Conservation (phyloP, 768 basidiomycete species). For the Strobilomyces echinocephalus region DNA sequence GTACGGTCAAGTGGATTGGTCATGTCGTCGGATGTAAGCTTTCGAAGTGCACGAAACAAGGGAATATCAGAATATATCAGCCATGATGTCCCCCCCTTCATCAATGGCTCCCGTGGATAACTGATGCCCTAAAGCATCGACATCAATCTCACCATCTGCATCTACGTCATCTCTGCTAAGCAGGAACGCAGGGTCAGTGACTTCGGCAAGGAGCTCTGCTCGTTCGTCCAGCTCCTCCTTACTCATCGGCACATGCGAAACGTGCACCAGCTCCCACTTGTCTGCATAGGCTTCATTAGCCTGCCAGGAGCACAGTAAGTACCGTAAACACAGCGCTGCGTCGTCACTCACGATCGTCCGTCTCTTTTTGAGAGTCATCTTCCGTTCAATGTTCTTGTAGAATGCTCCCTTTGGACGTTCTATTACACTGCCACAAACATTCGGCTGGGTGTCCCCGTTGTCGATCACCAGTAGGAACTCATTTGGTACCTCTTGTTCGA, state of each 20-base stretch:
- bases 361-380: slow-evolving; percentile 84
- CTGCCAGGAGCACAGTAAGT: slow-evolving; percentile 31
- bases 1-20: too few species aligned
- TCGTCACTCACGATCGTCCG: slow-evolving; percentile 61
- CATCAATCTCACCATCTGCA: slow-evolving; percentile 55
- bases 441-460: slow-evolving; percentile 42
- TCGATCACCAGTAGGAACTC: slow-evolving; percentile 77
- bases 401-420: slow-evolving; percentile 65
- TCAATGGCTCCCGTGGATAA: slow-evolving; percentile 42
- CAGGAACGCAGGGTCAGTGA: slow-evolving; percentile 62
- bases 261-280: slow-evolving; percentile 78
- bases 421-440: slow-evolving; percentile 35
- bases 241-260: slow-evolving; percentile 66
- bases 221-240: slow-evolving; percentile 74
- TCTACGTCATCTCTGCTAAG: slow-evolving; percentile 43
- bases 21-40: too few species aligned
- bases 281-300: slow-evolving; percentile 68
- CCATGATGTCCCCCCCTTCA: slow-evolving; percentile 35
- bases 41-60: too few species aligned
- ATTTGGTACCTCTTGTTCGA: slow-evolving; percentile 81
- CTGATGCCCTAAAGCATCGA: slow-evolving; percentile 60
- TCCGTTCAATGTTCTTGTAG: slow-evolving; percentile 85
- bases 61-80: slow-evolving; percentile 35
- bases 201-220: slow-evolving; percentile 73
- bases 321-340: neutral